Conservation (phyloP, 805 yeast species). For the Blastobotrys mokoenaii region DNA sequence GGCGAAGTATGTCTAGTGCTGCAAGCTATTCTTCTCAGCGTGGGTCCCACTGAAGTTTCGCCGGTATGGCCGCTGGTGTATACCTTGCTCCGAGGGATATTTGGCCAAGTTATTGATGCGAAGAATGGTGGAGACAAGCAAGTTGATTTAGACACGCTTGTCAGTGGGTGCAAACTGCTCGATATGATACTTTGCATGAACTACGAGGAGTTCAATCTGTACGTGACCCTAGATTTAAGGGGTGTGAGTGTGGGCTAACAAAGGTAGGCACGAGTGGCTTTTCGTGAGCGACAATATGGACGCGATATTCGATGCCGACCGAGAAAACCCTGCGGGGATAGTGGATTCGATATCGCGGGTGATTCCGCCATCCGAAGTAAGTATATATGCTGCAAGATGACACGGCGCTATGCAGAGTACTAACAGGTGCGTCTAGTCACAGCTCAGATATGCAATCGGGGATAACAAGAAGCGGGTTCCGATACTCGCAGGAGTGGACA, state of each 20-base stretch:
- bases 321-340: conserved; percentile 28
- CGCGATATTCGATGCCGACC: conserved; percentile 38
- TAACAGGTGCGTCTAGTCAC: conserved; percentile 9
- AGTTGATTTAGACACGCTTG: conserved; percentile 12
- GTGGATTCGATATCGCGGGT: conserved; percentile 38
- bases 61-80: conserved; percentile 63
- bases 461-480: no score
- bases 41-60: conserved; percentile 53
- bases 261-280: conserved; percentile 58
- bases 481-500: no score
- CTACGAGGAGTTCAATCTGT: conserved; percentile 65
- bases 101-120: conserved; percentile 31
- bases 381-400: conserved; percentile 1
- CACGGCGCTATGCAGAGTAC: not conserved
- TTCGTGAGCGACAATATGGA: conserved; percentile 65
- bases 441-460: no score
- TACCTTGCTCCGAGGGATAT: conserved; percentile 49
- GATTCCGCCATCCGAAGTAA: conserved; percentile 15
- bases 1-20: conserved; percentile 47
- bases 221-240: conserved; percentile 12
- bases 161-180: conserved; percentile 66
- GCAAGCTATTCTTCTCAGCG: conserved; percentile 56
- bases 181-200: conserved; percentile 64
- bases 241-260: not conserved
- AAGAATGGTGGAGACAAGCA: not conserved